Evolutionary conservation across 768 basidiomycete species (phyloP).

Genomic region (Suillus subaureus): DNA sequence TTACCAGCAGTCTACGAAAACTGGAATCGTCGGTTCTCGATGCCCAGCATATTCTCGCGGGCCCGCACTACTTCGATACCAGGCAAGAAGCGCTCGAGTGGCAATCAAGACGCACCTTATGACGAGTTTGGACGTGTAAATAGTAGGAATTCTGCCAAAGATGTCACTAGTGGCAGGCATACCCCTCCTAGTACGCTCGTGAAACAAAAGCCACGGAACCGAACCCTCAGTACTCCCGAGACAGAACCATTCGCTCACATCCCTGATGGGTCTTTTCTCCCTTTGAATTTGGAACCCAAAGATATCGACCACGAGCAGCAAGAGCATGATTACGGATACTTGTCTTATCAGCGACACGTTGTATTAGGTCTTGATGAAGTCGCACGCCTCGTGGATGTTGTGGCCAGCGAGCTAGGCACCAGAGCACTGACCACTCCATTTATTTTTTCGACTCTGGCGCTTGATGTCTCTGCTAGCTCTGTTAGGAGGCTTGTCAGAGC

Average conservation of each 20-base stretch:
- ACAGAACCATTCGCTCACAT: conserved; percentile 40
- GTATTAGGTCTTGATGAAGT: conserved; percentile 77
- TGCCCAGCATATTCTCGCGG: conserved; percentile 78
- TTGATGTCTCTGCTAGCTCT: conserved; percentile 78
- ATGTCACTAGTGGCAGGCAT: conserved; percentile 24
- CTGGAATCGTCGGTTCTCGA: conserved; percentile 34
- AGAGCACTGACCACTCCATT: conserved; percentile 87
- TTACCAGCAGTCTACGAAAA: not conserved
- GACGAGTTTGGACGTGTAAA: conserved; percentile 72
- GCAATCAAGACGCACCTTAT: conserved; percentile 26
- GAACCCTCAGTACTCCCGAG: conserved; percentile 44
- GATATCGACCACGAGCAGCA: conserved; percentile 41
- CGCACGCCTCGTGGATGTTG: conserved; percentile 67
- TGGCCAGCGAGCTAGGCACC: conserved; percentile 69
- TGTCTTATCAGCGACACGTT: conserved; percentile 72
- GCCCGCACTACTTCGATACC: conserved; percentile 63
- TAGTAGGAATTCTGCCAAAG: conserved; percentile 46
- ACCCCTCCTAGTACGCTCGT: conserved; percentile 15
- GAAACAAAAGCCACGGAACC: conserved; percentile 42
- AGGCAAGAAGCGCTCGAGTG: conserved; percentile 39
- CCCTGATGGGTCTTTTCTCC: conserved; percentile 55
- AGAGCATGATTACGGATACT: conserved; percentile 66
- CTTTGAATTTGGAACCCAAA: conserved; percentile 53
- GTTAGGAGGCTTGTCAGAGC: conserved; percentile 78
- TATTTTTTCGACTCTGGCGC: conserved; percentile 86